Evolutionary conservation across 257 asterid species (phyloP).

Genomic region (Gentiana macrophylla): DNA sequence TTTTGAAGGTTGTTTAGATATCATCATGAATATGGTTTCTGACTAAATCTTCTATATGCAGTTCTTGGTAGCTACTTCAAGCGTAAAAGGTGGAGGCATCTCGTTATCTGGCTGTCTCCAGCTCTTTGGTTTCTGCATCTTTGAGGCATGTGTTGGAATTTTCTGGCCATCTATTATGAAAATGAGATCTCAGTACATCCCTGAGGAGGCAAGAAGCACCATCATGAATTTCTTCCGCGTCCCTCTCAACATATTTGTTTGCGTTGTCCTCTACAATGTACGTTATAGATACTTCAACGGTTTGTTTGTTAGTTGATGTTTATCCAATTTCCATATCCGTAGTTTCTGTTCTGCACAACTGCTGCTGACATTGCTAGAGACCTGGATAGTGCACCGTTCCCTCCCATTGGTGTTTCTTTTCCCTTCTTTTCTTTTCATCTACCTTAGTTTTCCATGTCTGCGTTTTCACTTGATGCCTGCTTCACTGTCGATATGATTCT

Average conservation of each 20-base stretch:
- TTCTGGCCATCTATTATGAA: constrained; percentile 99
- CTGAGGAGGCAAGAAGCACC: constrained; percentile 97
- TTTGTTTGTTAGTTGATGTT: neutral
- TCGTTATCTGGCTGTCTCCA: constrained; percentile 70
- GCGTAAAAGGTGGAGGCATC: constrained; percentile 61
- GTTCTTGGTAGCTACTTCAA: constrained; percentile 63
- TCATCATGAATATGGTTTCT: constrained; percentile 2
- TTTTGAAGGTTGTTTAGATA: neutral
- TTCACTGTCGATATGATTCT: neutral
- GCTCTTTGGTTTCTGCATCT: constrained; percentile 83
- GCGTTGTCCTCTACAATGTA: constrained; percentile 91
- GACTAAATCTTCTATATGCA: constrained; percentile 24
- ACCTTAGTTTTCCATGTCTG: neutral
- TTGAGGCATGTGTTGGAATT: constrained; percentile 89
- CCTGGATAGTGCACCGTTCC: too few relatives aligned
- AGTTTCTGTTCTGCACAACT: too few relatives aligned
- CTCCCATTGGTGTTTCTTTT: too few relatives aligned
- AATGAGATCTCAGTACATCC: constrained; percentile 97
- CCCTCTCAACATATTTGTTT: constrained; percentile 91
- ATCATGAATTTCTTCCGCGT: constrained; percentile 96
- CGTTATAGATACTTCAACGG: constrained; percentile 13
- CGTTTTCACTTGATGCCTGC: neutral
- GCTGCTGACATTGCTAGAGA: too few relatives aligned
- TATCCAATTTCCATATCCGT: too few relatives aligned
- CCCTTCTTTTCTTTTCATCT: too few relatives aligned